Conservation (phyloP, 1,284 basidiomycete genomes). For the Blastosporella zonata region DNA sequence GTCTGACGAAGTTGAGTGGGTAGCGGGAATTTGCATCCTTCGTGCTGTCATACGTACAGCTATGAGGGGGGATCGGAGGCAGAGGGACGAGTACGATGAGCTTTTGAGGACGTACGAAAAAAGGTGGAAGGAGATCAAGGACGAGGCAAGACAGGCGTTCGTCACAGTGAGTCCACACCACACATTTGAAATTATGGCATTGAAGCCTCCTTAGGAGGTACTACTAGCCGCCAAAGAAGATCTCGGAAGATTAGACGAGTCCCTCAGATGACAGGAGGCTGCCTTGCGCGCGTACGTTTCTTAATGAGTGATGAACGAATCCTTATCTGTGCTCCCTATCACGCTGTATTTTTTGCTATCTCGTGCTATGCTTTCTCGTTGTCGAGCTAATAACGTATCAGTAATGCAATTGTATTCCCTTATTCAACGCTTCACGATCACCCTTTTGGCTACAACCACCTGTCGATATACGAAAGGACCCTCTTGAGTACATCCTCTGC, state of each 20-base stretch:
- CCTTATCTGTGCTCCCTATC: conserved; percentile 1
- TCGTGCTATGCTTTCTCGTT: neutral
- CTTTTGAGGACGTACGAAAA: conserved; percentile 51
- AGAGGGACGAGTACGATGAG: conserved; percentile 48
- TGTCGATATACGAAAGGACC: conserved; percentile 25
- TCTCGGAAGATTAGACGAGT: conserved; percentile 38
- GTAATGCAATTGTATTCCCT: conserved; percentile 7
- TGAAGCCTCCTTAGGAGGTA: conserved; percentile 34
- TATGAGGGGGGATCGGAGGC: conserved; percentile 37
- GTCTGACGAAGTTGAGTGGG: conserved; percentile 60
- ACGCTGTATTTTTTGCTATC: conserved; percentile 1
- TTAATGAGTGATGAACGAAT: neutral
- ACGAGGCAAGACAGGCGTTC: conserved; percentile 54
- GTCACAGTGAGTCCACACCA: conserved; percentile 41
- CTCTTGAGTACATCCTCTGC: conserved; percentile 28
- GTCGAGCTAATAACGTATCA: conserved; percentile 7
- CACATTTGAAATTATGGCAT: conserved; percentile 1
- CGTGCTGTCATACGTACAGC: conserved; percentile 51
- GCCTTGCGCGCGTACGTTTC: conserved; percentile 1
- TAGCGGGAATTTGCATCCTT: conserved; percentile 54
- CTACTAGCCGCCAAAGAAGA: conserved; percentile 45
- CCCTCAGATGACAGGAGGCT: conserved; percentile 22
- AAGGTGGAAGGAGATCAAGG: conserved; percentile 63
- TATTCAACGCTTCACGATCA: conserved; percentile 1
- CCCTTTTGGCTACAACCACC: conserved; percentile 14